These are phyloP conservation scores for Aegilops sharonensis DNA, from an alignment of 176 grass and related monocot genomes.

Conservation along the genomic window DNA sequence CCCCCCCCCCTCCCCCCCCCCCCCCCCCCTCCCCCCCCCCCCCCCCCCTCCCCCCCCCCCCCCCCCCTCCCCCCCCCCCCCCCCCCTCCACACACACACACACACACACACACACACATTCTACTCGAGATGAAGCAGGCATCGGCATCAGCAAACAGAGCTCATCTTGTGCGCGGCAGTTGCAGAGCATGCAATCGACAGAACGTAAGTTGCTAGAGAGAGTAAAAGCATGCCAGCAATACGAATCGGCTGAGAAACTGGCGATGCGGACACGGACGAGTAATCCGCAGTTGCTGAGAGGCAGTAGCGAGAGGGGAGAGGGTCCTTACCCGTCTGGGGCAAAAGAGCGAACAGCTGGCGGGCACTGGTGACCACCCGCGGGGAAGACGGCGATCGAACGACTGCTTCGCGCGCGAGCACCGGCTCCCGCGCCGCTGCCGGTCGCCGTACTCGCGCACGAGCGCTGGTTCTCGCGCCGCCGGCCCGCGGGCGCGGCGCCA, in stretches of 20 bases:
- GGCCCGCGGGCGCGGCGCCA: too few species aligned
- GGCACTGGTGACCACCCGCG: background rate
- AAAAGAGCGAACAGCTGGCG: slow-evolving; percentile 40
- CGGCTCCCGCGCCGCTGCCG: background rate
- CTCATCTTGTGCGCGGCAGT: background rate
- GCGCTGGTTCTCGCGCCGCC: background rate
- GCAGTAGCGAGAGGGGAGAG: background rate
- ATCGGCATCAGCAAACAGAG: background rate
- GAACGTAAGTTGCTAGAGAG: background rate
- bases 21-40: too few species aligned
- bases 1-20: too few species aligned
- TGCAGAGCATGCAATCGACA: background rate
- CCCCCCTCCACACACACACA: too few species aligned
- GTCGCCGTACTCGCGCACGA: background rate
- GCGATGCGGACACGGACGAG: background rate
- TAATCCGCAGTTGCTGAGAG: background rate
- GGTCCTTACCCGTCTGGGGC: background rate
- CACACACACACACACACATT: background rate
- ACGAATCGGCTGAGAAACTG: background rate
- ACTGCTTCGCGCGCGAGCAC: background rate
- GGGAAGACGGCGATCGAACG: background rate
- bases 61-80: too few species aligned
- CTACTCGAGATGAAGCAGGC: background rate
- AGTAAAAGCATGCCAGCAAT: background rate
- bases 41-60: too few species aligned